Base-by-base conservation (phyloP, 164 flowering plant genomes). In the Kalanchoe fedtschenkoi region DNA sequence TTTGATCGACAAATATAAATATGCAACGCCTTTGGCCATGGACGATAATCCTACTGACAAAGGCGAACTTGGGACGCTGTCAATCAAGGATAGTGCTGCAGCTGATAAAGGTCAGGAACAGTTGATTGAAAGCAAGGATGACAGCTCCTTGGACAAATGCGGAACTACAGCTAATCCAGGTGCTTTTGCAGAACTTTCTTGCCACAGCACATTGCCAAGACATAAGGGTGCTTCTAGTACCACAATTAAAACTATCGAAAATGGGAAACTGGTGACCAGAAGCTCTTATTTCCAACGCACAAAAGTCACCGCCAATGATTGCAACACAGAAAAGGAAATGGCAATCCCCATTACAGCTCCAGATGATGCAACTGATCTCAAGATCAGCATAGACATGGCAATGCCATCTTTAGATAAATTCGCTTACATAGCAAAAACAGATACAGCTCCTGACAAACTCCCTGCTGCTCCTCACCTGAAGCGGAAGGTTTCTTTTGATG, bases 41-140 rank as follows among this genome's bases (percentile, higher is more conserved):
- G 16, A 58, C n/a, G 61, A 34, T 35, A 41, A n/a, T 58, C 16
- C 61, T 58, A 33, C 42, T 34, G 42, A 34, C 19, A 17, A 26
- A 51, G 30, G 33, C 26, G 56, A 67, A 70, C 54, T 61, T 34
- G 74, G 72, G 63, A 65, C 60, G 66, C 60, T 39, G 10, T 51
- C 58, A 30, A 69, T 70, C 17, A 47, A 72, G 37, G 63, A 61
- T 62, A 68, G 47, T 33, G 41, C 10, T 38, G 60, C 57, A 57
- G 39, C 17, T 34, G 46, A 34, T 46, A 33, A 14, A 44, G 37
- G 34, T 66, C 71, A 72, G 28, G 58, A 43, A 65, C 32, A 29
- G 16, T 33, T 21, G 41, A 32, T 47, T 24, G 67, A 63, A 39
- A 37, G 62, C 64, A 51, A 51, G 56, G 30, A 51, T 51, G 56